These are phyloP conservation scores for Xanthoceras sorbifolium DNA, from an alignment of 345 rosid genomes.

Conservation along the genomic window DNA sequence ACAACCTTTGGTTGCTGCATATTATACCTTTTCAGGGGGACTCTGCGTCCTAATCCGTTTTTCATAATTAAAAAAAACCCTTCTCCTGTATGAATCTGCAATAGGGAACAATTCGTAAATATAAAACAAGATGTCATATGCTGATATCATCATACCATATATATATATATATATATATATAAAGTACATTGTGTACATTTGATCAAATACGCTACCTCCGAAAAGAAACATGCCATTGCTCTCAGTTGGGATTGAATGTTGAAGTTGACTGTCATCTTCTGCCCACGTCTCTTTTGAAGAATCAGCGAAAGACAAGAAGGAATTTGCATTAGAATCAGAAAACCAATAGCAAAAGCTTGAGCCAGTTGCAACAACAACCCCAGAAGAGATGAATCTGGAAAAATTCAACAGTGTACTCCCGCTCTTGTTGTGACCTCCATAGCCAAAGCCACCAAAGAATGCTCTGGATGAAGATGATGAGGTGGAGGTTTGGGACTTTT, in stretches of 20 bases:
- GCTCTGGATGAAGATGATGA: slow-evolving; percentile 16
- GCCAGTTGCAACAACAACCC: slow-evolving; percentile 31
- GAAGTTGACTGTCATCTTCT: slow-evolving; percentile 19
- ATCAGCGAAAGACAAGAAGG: slow-evolving; percentile 38
- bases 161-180: too few relatives aligned
- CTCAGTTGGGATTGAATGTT: slow-evolving; percentile 7
- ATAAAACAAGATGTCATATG: too few relatives aligned
- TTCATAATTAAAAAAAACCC: slow-evolving; percentile 73
- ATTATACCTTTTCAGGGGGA: slow-evolving; percentile 70
- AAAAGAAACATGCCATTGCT: slow-evolving; percentile 41
- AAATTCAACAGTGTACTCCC: slow-evolving; percentile 5
- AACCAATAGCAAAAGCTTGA: slow-evolving; percentile 37
- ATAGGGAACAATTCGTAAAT: background rate
- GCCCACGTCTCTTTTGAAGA: slow-evolving; percentile 7
- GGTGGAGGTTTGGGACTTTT: too few relatives aligned
- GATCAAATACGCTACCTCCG: slow-evolving; percentile 36
- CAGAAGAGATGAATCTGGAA: slow-evolving; percentile 33
- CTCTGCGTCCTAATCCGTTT: slow-evolving; percentile 62
- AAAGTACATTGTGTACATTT: background rate
- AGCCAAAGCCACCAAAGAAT: slow-evolving; percentile 15
- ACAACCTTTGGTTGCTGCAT: too few relatives aligned
- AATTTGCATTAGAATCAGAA: background rate
- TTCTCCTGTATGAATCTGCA: slow-evolving; percentile 61
- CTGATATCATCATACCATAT: too few relatives aligned
- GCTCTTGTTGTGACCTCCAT: background rate